These are phyloP conservation scores for Phaeosphaeria sp. DNA, from an alignment of 2,329 filamentous ascomycete genomes.

Conservation along the genomic window DNA sequence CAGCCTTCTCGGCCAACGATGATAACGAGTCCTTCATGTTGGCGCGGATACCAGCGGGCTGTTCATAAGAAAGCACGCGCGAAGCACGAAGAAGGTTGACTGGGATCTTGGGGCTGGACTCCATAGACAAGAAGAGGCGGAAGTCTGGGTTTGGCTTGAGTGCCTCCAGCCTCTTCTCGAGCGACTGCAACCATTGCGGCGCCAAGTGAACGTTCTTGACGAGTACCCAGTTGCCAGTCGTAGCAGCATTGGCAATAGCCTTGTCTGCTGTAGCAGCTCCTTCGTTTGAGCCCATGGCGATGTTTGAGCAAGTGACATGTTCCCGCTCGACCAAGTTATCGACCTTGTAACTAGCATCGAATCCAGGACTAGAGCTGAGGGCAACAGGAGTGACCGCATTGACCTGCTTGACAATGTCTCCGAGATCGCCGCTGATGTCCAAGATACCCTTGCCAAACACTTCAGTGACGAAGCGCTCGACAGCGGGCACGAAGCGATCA, in stretches of 20 bases:
- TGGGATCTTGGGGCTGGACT: constrained; percentile 93
- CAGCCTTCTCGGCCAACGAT: constrained; percentile 75
- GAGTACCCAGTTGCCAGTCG: constrained; percentile 92
- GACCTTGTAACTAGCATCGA: constrained; percentile 99
- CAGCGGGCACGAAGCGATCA: constrained; percentile 90
- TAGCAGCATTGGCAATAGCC: constrained; percentile 89
- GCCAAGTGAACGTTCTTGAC: constrained; percentile 99
- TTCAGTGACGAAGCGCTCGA: constrained; percentile 84
- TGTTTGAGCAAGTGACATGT: constrained; percentile 86
- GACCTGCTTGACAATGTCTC: constrained; percentile 83
- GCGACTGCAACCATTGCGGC: constrained; percentile 92
- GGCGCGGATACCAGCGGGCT: constrained; percentile 92
- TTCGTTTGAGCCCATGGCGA: constrained; percentile 99
- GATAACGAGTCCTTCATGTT: constrained; percentile 99
- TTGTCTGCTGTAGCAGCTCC: constrained; percentile 92
- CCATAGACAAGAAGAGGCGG: constrained; percentile 96
- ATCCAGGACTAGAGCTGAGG: constrained; percentile 91
- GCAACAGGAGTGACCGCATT: constrained; percentile 85
- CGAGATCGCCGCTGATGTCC: constrained; percentile 84
- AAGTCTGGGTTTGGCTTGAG: constrained; percentile 94
- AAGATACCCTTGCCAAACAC: constrained; percentile 87
- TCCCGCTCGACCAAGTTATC: constrained; percentile 89
- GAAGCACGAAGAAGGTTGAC: constrained; percentile 94
- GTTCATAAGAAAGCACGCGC: constrained; percentile 95
- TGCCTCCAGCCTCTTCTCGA: constrained; percentile 95